A percentile compares a stretch with the other conserved stretches of the same genome.
These are phyloP conservation scores for Tuber brumale DNA, from an alignment of 495 filamentous ascomycete species.

Conservation along the genomic window DNA sequence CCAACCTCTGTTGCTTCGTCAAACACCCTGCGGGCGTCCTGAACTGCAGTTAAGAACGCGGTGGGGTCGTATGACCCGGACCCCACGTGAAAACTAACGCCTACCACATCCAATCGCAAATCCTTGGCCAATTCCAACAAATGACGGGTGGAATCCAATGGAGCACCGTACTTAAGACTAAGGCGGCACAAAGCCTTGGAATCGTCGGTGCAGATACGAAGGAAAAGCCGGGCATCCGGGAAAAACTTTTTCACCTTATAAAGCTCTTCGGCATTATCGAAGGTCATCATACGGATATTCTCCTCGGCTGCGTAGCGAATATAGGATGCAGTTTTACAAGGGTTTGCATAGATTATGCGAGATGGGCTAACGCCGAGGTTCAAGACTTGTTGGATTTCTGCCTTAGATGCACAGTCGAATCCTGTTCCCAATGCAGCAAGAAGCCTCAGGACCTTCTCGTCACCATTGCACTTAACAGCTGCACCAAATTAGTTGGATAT, in stretches of 20 bases:
- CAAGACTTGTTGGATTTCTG: constrained; percentile 87
- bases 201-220: constrained; percentile 94
- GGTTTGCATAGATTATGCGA: constrained; percentile 97
- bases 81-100: constrained; percentile 96
- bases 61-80: constrained; percentile 86
- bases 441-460: constrained; percentile 78
- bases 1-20: constrained; percentile 74
- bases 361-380: constrained; percentile 75
- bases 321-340: constrained; percentile 98
- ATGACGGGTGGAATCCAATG: constrained; percentile 67
- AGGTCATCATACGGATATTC: constrained; percentile 96
- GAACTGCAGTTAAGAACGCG: constrained; percentile 82
- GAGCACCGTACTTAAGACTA: constrained; percentile 94
- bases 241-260: constrained; percentile 92
- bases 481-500: constrained; percentile 38
- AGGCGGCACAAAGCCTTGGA: constrained; percentile 87
- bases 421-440: constrained; percentile 82
- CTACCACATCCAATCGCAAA: constrained; percentile 89
- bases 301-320: constrained; percentile 75
- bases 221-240: constrained; percentile 80
- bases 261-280: constrained; percentile 95
- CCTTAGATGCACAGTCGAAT: constrained; percentile 97
- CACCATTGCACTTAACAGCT: constrained; percentile 99
- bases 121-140: constrained; percentile 76
- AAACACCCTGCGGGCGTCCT: constrained; percentile 82